A percentile compares a stretch with the other conserved stretches of the same genome.
Evolutionary conservation across 495 filamentous ascomycete species (phyloP).

Genomic region (Aspergillus funiculosus): DNA sequence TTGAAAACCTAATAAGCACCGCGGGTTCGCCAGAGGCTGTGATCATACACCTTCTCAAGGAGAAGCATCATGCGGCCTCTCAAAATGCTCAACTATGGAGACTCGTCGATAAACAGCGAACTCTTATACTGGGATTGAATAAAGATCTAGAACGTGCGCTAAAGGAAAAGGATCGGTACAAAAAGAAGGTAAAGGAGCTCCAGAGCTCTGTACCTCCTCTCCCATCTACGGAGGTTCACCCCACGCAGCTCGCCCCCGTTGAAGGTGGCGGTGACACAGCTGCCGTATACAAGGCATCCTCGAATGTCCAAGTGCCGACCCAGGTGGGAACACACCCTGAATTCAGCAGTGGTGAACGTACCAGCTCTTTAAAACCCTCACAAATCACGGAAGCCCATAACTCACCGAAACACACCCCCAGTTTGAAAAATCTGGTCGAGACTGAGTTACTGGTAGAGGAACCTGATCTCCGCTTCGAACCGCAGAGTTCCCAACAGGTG

Average conservation of each 20-base stretch:
- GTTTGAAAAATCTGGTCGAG: slow-evolving; percentile 2
- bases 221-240: slow-evolving; percentile 27
- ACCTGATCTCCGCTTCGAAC: slow-evolving; percentile 4
- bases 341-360: not conserved
- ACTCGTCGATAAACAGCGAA: slow-evolving; percentile 90
- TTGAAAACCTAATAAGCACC: slow-evolving; percentile 66
- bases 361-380: not conserved
- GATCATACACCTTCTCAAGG: slow-evolving; percentile 80
- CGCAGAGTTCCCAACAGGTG: slow-evolving; percentile 11
- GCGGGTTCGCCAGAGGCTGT: slow-evolving; percentile 88
- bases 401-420: slow-evolving; percentile 2
- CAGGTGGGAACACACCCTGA: not conserved
- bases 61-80: slow-evolving; percentile 79
- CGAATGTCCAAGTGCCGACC: not conserved
- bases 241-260: slow-evolving; percentile 2
- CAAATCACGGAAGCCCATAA: slow-evolving; percentile 1
- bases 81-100: slow-evolving; percentile 94
- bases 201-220: slow-evolving; percentile 47
- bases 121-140: slow-evolving; percentile 88
- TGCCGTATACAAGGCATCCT: not conserved
- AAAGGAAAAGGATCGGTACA: slow-evolving; percentile 93
- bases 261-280: slow-evolving; percentile 2
- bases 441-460: slow-evolving; percentile 1
- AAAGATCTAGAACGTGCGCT: slow-evolving; percentile 87
- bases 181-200: slow-evolving; percentile 80